Base-by-base conservation (phyloP, 441 rosid species). In the Jatropha multifida region DNA sequence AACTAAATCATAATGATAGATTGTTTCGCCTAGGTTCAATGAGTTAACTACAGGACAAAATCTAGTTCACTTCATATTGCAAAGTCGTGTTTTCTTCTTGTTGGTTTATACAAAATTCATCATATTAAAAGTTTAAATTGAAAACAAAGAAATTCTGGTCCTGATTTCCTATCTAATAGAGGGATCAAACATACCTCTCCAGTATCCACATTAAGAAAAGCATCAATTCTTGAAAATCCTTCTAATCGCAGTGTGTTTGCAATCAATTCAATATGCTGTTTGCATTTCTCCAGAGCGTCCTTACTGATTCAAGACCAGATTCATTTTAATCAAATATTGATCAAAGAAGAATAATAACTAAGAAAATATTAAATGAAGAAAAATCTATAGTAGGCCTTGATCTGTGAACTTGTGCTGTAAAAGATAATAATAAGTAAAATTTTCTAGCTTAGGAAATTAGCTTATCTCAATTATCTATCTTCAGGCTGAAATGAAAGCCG, bases 181-280 rank as follows among this genome's bases (percentile, higher is more conserved):
- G 56, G 18, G 55, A 77, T 55, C 32, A 10, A 27, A 72, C 76
- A 40, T 87, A 93, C 98, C 97, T 95, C 99, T 83, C 99, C 98
- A 59, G 75, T 88, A 66, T 95, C 98, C 73, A 90, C 97, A 64
- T 95, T 84, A 76, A 90, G 94, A 74, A 95, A 95, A 79, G 98
- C 97, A 81, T 93, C 99, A 20, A 95, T 88, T 70, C 99, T 85
- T 64, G 99, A 90, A 82, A 95, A 93, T 65, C 99, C 97, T 86
- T 95, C 95, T 65, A 93, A 73, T 65, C 85, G 88, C 63, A 92
- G 85, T 42, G 92, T 86, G 81, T 92, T 86, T 20, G 98, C 96
- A 62, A 92, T 88, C 70, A 93, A 87, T 83, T 93, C 94, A n/a
- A 92, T 93, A 44, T 81, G 77, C 38, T 87, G 87, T 81, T 92